phyloP scores from a whole-genome alignment of 2,329 filamentous ascomycete genomes.

The Cladosporium sp. region DNA sequence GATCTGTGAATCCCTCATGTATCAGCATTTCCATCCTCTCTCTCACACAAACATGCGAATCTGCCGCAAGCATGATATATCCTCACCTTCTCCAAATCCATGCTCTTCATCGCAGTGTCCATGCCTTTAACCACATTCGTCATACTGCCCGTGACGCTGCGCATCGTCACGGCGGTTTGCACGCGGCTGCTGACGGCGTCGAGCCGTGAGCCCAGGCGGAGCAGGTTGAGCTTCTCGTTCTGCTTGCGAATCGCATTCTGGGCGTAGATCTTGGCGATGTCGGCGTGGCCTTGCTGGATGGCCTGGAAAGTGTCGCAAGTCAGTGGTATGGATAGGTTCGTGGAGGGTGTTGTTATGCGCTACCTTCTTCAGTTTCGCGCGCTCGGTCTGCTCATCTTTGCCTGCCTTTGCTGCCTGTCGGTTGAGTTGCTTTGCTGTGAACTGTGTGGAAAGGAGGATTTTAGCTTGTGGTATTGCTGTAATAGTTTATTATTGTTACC shows the following conservation, averaged over 20 bases:
- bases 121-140: slow-evolving; percentile 64
- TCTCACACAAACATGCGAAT: background rate
- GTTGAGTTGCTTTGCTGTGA: slow-evolving; percentile 65
- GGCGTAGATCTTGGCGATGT: slow-evolving; percentile 65
- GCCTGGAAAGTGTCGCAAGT: slow-evolving; percentile 45
- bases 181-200: slow-evolving; percentile 62
- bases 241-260: slow-evolving; percentile 65
- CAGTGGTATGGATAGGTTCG: background rate
- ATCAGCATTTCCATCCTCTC: background rate
- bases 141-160: slow-evolving; percentile 63
- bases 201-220: slow-evolving; percentile 59
- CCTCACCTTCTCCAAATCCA: slow-evolving; percentile 62
- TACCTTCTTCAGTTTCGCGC: slow-evolving; percentile 64
- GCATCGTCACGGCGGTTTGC: slow-evolving; percentile 66
- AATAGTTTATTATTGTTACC: slow-evolving; percentile 39
- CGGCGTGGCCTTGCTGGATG: slow-evolving; percentile 59
- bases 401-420: slow-evolving; percentile 63
- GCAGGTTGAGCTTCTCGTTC: slow-evolving; percentile 62
- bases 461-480: background rate
- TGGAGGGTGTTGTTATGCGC: background rate
- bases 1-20: slow-evolving; percentile 48
- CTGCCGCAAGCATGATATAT: too few relatives aligned
- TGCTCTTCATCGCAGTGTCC: slow-evolving; percentile 64
- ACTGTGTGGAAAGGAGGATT: slow-evolving; percentile 42
- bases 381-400: slow-evolving; percentile 63